Evolutionary conservation across 2,329 filamentous ascomycete genomes (phyloP).

Genomic region (Penicillium oxalicum): DNA sequence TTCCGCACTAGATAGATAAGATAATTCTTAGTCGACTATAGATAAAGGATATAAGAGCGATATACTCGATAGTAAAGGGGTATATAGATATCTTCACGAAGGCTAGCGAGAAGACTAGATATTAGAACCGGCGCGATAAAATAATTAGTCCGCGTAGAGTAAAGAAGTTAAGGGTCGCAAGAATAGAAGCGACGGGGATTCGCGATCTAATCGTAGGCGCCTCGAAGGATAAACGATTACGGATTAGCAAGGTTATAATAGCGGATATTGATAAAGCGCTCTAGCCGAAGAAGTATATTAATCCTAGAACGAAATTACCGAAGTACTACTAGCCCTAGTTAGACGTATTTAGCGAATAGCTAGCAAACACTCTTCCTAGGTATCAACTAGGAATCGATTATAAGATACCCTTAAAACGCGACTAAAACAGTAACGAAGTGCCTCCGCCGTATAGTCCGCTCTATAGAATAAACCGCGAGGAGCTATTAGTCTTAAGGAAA

Average conservation of each 20-base stretch:
- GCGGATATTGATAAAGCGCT: neutral
- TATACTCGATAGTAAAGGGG: neutral
- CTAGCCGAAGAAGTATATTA: slow-evolving; percentile 1
- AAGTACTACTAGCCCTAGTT: slow-evolving; percentile 1
- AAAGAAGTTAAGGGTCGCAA: no score
- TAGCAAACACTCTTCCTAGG: slow-evolving; percentile 8
- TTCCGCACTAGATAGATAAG: neutral
- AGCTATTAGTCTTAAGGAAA: slow-evolving; percentile 14
- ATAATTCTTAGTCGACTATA: neutral
- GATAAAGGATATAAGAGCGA: neutral
- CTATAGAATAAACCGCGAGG: slow-evolving; percentile 12
- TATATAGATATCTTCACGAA: no score
- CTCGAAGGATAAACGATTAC: no score
- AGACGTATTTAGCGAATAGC: neutral
- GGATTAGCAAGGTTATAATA: neutral
- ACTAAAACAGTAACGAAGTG: slow-evolving; percentile 3
- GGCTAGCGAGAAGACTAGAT: no score
- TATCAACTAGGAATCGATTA: slow-evolving; percentile 13
- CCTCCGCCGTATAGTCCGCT: slow-evolving; percentile 8
- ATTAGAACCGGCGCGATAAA: no score
- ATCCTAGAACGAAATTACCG: slow-evolving; percentile 4
- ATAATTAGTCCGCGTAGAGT: no score
- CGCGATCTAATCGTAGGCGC: neutral
- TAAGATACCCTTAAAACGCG: slow-evolving; percentile 11
- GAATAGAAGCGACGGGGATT: no score